These are phyloP conservation scores for Zostera marina DNA, from an alignment of 116 monocot species.

Conservation along the genomic window DNA sequence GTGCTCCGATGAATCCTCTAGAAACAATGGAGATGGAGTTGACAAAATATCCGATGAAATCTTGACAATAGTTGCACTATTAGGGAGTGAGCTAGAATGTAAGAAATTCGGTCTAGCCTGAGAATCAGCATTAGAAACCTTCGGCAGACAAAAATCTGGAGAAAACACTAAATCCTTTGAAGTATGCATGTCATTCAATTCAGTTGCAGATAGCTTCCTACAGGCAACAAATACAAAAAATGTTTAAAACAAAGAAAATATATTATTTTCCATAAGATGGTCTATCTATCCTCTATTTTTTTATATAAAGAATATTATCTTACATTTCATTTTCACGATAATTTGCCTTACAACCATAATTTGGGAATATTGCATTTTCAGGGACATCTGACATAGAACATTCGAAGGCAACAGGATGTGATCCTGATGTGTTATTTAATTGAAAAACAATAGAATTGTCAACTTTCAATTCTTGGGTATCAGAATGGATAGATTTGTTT, in stretches of 20 bases:
- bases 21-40: constrained; percentile 19
- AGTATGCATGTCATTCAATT: constrained; percentile 13
- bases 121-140: constrained; percentile 68
- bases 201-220: constrained; percentile 23
- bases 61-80: constrained; percentile 26
- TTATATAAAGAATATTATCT: constrained; percentile 10
- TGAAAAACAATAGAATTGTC: not conserved
- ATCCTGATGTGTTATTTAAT: no score
- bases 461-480: not conserved
- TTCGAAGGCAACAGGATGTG: constrained; percentile 5
- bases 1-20: constrained; percentile 25
- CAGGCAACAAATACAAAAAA: constrained; percentile 7
- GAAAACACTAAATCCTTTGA: constrained; percentile 30
- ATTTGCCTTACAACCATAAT: constrained; percentile 14
- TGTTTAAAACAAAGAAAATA: not conserved
- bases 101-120: constrained; percentile 51
- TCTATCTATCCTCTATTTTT: not conserved
- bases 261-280: not conserved
- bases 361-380: constrained; percentile 15
- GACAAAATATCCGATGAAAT: constrained; percentile 14
- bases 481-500: not conserved
- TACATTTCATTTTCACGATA: constrained; percentile 24
- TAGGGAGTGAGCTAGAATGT: constrained; percentile 36
- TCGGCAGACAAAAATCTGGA: constrained; percentile 48
- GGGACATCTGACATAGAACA: constrained; percentile 13